Evolutionary conservation across 2,329 filamentous ascomycete species (phyloP).

Genomic region (Epichloe coenophiala): DNA sequence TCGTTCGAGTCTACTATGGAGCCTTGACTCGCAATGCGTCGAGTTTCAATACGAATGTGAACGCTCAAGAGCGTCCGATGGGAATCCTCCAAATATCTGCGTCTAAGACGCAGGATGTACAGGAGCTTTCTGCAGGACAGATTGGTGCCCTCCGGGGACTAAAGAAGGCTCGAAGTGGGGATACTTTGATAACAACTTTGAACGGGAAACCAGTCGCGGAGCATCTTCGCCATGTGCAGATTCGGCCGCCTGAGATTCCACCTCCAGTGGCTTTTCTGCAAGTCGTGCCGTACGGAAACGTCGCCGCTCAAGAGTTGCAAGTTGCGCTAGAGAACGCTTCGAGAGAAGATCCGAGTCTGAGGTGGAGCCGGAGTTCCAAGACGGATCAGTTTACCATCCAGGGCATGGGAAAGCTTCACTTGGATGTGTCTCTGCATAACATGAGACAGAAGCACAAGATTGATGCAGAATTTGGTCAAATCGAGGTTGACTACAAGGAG

Average conservation of each 20-base stretch:
- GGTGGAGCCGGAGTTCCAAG: slow-evolving; percentile 74
- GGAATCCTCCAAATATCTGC: slow-evolving; percentile 83
- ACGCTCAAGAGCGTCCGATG: slow-evolving; percentile 65
- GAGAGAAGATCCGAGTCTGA: slow-evolving; percentile 82
- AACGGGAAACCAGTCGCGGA: slow-evolving; percentile 49
- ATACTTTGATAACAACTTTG: slow-evolving; percentile 70
- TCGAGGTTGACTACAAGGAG: slow-evolving; percentile 93
- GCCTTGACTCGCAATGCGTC: slow-evolving; percentile 57
- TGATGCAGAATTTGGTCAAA: slow-evolving; percentile 74
- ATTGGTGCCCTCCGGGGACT: slow-evolving; percentile 89
- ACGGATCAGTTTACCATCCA: slow-evolving; percentile 87
- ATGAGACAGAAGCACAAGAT: slow-evolving; percentile 81
- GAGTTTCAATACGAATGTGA: slow-evolving; percentile 79
- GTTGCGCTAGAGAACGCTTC: slow-evolving; percentile 65
- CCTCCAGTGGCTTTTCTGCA: slow-evolving; percentile 96
- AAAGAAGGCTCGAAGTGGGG: slow-evolving; percentile 83
- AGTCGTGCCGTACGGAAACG: slow-evolving; percentile 65
- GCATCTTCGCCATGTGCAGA: slow-evolving; percentile 59
- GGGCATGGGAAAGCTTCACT: slow-evolving; percentile 91
- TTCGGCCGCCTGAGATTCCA: slow-evolving; percentile 78
- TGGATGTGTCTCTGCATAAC: slow-evolving; percentile 83
- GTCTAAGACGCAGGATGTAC: slow-evolving; percentile 72
- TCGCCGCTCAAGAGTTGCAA: slow-evolving; percentile 68
- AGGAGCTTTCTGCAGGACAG: slow-evolving; percentile 68
- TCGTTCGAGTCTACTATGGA: slow-evolving; percentile 84